Evolutionary conservation across 2,329 filamentous ascomycete species (phyloP).

Genomic region (Fusarium hostae): DNA sequence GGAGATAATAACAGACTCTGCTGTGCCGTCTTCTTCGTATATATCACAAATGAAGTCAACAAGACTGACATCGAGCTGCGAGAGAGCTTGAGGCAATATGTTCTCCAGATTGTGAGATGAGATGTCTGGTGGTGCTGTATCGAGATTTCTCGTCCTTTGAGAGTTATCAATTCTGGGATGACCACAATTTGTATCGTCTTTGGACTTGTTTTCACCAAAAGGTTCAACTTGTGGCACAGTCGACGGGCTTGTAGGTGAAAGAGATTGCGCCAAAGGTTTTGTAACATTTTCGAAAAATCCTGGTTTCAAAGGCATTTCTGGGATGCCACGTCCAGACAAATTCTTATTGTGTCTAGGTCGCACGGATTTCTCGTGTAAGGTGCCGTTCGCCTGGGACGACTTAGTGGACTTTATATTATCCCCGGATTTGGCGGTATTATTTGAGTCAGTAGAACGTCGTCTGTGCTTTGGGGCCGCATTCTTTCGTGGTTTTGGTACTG

Average conservation of each 20-base stretch:
- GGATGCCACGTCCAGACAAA: slow-evolving; percentile 45
- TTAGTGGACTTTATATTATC: slow-evolving; percentile 48
- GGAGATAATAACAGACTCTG: slow-evolving; percentile 55
- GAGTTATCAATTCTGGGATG: slow-evolving; percentile 39
- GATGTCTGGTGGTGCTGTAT: background rate
- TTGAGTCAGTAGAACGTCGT: slow-evolving; percentile 48
- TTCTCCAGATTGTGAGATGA: slow-evolving; percentile 31
- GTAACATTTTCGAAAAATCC: slow-evolving; percentile 54
- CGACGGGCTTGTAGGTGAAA: slow-evolving; percentile 1
- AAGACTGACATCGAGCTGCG: slow-evolving; percentile 63
- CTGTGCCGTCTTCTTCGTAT: slow-evolving; percentile 65
- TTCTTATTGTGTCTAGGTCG: slow-evolving; percentile 46
- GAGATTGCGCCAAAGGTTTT: slow-evolving; percentile 32
- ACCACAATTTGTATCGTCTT: slow-evolving; percentile 25
- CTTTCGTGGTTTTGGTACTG: slow-evolving; percentile 22
- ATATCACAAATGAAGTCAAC: slow-evolving; percentile 71
- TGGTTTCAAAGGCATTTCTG: slow-evolving; percentile 51
- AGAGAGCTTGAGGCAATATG: slow-evolving; percentile 67
- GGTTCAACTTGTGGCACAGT: background rate
- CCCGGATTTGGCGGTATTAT: slow-evolving; percentile 36
- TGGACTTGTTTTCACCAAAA: slow-evolving; percentile 27
- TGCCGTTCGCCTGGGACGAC: slow-evolving; percentile 45
- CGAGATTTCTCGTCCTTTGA: background rate
- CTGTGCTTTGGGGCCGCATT: slow-evolving; percentile 44
- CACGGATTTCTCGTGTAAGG: slow-evolving; percentile 51